Conservation (phyloP, 805 yeast species). For the Torulaspora quercuum region DNA sequence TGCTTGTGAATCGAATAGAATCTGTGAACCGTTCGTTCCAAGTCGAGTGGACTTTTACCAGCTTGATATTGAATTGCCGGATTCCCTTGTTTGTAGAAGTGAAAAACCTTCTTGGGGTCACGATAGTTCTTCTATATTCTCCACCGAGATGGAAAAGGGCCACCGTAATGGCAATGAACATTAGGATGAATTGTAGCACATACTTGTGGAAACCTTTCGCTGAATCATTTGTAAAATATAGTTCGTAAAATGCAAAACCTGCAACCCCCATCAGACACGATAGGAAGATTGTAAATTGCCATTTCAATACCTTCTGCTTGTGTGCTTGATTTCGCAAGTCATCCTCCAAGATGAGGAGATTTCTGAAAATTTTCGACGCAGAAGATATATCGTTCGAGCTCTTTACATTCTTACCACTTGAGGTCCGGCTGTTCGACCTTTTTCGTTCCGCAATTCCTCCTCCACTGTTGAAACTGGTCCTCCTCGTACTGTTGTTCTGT, state of each 20-base stretch:
- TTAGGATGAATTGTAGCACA: slow-evolving; percentile 50
- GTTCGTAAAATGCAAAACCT: slow-evolving; percentile 40
- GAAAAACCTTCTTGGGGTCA: slow-evolving; percentile 74
- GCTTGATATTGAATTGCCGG: slow-evolving; percentile 72
- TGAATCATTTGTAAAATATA: slow-evolving; percentile 40
- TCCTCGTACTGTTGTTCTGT: slow-evolving; percentile 9
- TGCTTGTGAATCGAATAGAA: slow-evolving; percentile 31
- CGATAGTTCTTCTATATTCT: slow-evolving; percentile 80
- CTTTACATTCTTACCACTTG: slow-evolving; percentile 30
- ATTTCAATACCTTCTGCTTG: slow-evolving; percentile 63
- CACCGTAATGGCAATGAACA: slow-evolving; percentile 63
- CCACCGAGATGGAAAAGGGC: slow-evolving; percentile 82
- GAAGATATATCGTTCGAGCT: slow-evolving; percentile 40
- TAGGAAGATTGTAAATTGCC: slow-evolving; percentile 41
- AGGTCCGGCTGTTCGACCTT: slow-evolving; percentile 30
- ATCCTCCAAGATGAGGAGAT: slow-evolving; percentile 80
- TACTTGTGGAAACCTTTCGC: slow-evolving; percentile 41
- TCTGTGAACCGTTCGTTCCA: slow-evolving; percentile 39
- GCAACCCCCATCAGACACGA: slow-evolving; percentile 42
- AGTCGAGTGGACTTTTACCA: slow-evolving; percentile 57
- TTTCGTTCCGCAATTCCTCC: slow-evolving; percentile 15
- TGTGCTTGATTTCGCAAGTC: slow-evolving; percentile 74
- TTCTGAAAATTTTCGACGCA: slow-evolving; percentile 73
- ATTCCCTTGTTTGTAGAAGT: slow-evolving; percentile 85
- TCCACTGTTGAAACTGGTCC: slow-evolving; percentile 6